These are phyloP conservation scores for Ceriops decandra DNA, from an alignment of 345 rosid genomes.

Conservation along the genomic window DNA sequence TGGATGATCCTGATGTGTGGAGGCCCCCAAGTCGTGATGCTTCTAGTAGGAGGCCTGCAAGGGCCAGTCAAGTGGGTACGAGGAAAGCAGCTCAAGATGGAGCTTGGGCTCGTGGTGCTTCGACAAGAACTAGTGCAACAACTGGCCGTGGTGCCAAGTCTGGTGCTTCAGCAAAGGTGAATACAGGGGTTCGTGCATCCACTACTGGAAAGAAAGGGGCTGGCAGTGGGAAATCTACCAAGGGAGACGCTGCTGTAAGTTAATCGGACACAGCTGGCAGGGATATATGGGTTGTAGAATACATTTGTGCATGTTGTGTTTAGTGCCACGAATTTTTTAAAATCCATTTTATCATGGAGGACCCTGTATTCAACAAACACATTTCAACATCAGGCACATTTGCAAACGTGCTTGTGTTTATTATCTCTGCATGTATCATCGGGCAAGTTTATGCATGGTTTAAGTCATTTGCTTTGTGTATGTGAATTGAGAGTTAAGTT, in stretches of 20 bases:
- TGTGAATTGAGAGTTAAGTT: too few relatives aligned
- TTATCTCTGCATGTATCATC: too few relatives aligned
- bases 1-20: conserved; percentile 99
- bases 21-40: conserved; percentile 91
- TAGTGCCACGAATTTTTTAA: background rate
- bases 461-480: too few relatives aligned
- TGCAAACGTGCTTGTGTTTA: too few relatives aligned
- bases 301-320: background rate
- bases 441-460: too few relatives aligned
- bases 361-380: too few relatives aligned
- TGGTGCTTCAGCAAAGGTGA: conserved; percentile 55
- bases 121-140: conserved; percentile 45
- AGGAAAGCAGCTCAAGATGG: conserved; percentile 94
- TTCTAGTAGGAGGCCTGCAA: conserved; percentile 60
- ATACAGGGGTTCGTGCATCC: conserved; percentile 62
- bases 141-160: conserved; percentile 73
- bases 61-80: conserved; percentile 70
- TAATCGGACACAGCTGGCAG: background rate
- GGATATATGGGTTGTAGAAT: background rate
- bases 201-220: conserved; percentile 72
- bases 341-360: too few relatives aligned
- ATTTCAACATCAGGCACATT: too few relatives aligned
- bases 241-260: conserved; percentile 72
- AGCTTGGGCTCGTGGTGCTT: conserved; percentile 76
- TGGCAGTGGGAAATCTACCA: conserved; percentile 61